A percentile compares a stretch with the other conserved stretches of the same genome.
Evolutionary conservation across 768 basidiomycete genomes (phyloP).

Genomic region (Dacryopinax spathularia): DNA sequence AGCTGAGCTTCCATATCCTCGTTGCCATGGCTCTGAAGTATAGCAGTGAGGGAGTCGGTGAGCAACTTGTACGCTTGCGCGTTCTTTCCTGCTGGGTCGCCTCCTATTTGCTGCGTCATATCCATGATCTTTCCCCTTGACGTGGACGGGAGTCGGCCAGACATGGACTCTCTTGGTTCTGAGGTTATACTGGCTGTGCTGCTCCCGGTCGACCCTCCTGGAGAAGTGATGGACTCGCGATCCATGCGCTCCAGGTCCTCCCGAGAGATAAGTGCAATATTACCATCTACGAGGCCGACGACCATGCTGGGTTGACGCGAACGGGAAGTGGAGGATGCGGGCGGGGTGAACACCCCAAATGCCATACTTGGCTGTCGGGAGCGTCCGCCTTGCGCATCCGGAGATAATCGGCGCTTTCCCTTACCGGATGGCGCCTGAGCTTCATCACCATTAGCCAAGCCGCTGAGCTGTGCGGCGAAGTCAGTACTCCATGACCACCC

Average conservation of each 20-base stretch:
- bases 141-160: background rate
- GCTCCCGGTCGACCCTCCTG: background rate
- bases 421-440: background rate
- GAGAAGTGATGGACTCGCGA: background rate
- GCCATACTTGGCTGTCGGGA: background rate
- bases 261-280: background rate
- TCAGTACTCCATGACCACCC: too few relatives aligned
- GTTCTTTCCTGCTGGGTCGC: background rate
- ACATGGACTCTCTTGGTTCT: background rate
- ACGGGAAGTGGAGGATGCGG: too few relatives aligned
- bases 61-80: background rate
- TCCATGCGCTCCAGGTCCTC: background rate
- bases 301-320: background rate
- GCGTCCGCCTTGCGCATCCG: background rate
- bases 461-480: too few relatives aligned
- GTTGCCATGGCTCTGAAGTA: background rate
- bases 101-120: background rate
- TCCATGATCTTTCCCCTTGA: background rate
- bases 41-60: background rate
- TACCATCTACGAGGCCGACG: background rate
- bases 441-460: too few relatives aligned
- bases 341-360: background rate
- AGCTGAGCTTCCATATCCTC: background rate
- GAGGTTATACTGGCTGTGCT: background rate
- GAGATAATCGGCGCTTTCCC: background rate